These are phyloP conservation scores for Aspergillus proliferans DNA, from an alignment of 2,329 filamentous ascomycete genomes.

Conservation along the genomic window DNA sequence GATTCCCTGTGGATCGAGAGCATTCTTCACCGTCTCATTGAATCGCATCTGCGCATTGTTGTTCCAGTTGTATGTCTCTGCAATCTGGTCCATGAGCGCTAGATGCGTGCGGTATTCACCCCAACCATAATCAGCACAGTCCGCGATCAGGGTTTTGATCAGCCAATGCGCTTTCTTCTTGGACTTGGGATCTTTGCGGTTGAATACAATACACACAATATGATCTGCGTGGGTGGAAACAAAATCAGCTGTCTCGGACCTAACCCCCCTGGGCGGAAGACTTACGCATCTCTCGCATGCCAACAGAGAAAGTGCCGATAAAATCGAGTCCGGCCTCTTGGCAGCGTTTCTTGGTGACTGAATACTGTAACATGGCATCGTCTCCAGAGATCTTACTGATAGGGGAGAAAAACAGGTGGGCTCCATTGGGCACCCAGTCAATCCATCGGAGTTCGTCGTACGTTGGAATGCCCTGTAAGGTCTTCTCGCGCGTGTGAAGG, in stretches of 20 bases:
- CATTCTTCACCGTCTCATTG: conserved; percentile 42
- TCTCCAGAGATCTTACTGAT: conserved; percentile 45
- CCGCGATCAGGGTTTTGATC: conserved; percentile 35
- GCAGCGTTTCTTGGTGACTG: conserved; percentile 34
- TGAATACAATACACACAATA: conserved; percentile 51
- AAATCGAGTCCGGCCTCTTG: conserved; percentile 45
- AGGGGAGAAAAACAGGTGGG: conserved; percentile 49
- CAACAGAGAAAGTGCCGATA: conserved; percentile 47
- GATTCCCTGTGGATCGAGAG: no score
- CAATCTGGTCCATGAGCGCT: conserved; percentile 43
- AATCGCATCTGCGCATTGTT: conserved; percentile 38
- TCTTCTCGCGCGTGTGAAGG: conserved; percentile 24
- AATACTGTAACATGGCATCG: conserved; percentile 43
- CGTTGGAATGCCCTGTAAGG: conserved; percentile 17
- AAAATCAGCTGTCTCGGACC: neutral
- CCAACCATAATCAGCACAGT: conserved; percentile 36
- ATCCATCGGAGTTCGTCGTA: conserved; percentile 38
- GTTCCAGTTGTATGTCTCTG: conserved; percentile 27
- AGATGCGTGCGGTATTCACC: conserved; percentile 45
- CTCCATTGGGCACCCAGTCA: conserved; percentile 49
- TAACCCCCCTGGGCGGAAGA: neutral
- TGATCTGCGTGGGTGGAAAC: conserved; percentile 27
- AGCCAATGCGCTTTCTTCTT: conserved; percentile 34
- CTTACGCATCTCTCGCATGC: conserved; percentile 46
- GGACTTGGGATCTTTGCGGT: conserved; percentile 37